phyloP scores from a whole-genome alignment of 768 basidiomycete species.

The Pleurotus eryngii region DNA sequence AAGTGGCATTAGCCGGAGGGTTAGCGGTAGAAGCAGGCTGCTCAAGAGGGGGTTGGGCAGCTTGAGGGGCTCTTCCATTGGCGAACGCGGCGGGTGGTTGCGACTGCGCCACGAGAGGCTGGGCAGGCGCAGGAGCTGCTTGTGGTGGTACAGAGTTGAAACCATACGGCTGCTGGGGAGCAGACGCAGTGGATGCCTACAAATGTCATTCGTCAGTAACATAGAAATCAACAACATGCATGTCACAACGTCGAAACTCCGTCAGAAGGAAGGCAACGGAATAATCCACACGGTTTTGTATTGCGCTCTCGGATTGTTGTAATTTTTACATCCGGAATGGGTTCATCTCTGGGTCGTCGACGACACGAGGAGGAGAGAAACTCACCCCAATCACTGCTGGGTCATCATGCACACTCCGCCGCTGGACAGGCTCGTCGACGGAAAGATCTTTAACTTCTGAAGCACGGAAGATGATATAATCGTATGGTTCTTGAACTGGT shows the following conservation, averaged over 20 bases:
- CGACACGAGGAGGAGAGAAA: constrained; percentile 15
- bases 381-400: constrained; percentile 80
- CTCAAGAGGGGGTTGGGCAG: constrained; percentile 17
- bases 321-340: constrained; percentile 7
- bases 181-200: constrained; percentile 3
- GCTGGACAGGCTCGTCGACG: constrained; percentile 62
- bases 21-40: constrained; percentile 12
- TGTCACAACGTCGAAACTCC: constrained; percentile 4
- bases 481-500: constrained; percentile 78
- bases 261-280: constrained; percentile 50
- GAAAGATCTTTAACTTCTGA: constrained; percentile 88
- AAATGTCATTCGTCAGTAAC: neutral
- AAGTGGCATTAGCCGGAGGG: constrained; percentile 14
- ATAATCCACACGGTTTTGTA: constrained; percentile 11
- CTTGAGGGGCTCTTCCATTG: constrained; percentile 8
- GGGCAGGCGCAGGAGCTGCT: constrained; percentile 17
- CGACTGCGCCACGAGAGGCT: constrained; percentile 21
- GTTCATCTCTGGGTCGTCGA: constrained; percentile 5
- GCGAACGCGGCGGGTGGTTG: neutral
- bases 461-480: constrained; percentile 89
- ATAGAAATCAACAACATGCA: neutral
- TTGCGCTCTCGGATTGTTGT: constrained; percentile 10
- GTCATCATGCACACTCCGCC: constrained; percentile 74
- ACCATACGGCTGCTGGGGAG: constrained; percentile 27
- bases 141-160: constrained; percentile 24